phyloP scores from a whole-genome alignment of 345 rosid genomes.

The Salix suchowensis region DNA sequence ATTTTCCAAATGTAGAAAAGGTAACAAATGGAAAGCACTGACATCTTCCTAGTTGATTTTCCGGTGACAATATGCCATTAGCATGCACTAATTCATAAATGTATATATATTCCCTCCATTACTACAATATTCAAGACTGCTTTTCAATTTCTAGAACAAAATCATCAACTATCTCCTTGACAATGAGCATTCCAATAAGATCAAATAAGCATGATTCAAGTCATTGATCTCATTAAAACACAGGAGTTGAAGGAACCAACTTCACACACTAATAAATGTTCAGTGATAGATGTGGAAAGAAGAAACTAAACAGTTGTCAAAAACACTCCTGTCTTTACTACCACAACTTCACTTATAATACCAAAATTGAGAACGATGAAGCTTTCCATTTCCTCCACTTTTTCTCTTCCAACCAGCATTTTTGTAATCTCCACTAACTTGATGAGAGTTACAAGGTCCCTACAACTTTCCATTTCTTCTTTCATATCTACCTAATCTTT shows the following conservation, averaged over 20 bases:
- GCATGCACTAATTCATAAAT: background rate
- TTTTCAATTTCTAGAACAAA: background rate
- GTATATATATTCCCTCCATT: background rate
- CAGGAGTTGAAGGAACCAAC: background rate
- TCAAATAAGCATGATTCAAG: background rate
- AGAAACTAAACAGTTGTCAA: background rate
- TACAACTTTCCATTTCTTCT: background rate
- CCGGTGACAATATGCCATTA: background rate
- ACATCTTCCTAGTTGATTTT: background rate
- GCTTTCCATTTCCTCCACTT: background rate
- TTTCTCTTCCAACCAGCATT: background rate
- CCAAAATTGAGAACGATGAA: background rate
- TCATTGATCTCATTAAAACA: background rate
- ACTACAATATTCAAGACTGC: background rate
- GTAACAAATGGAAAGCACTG: background rate
- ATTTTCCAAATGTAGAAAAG: background rate
- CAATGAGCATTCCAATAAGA: background rate
- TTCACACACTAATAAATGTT: constrained; percentile 2
- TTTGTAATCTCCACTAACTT: constrained; percentile 4
- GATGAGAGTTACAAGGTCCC: background rate
- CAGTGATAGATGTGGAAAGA: background rate
- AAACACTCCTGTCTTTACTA: background rate
- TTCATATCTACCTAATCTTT: background rate
- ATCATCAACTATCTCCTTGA: background rate
- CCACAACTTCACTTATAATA: constrained; percentile 5